Conservation (phyloP, 2,329 filamentous ascomycete species). For the Dactylellina parvicollis region DNA sequence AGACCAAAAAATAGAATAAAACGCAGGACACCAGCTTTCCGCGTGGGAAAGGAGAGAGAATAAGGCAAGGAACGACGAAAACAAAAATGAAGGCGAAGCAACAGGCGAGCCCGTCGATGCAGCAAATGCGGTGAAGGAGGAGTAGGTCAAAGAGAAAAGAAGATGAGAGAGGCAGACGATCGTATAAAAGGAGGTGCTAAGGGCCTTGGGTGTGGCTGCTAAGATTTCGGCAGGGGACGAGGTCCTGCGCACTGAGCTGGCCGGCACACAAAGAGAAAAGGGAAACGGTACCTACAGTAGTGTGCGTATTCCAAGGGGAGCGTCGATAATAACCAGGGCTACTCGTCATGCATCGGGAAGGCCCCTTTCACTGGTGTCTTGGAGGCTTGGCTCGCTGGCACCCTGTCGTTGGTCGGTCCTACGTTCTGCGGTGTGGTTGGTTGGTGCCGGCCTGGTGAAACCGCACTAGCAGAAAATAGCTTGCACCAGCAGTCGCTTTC, state of each 20-base stretch:
- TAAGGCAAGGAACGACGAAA: constrained; percentile 52
- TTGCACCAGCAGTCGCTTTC: constrained; percentile 13
- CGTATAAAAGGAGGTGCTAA: constrained; percentile 40
- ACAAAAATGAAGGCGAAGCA: constrained; percentile 38
- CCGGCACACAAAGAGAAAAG: constrained; percentile 6
- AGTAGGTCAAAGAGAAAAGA: constrained; percentile 16
- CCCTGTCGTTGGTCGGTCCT: constrained; percentile 22
- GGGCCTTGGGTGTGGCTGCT: constrained; percentile 29
- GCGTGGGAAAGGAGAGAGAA: constrained; percentile 51
- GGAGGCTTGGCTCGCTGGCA: not conserved
- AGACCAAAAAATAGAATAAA: constrained; percentile 29
- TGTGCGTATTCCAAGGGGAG: too few species aligned
- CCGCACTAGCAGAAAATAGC: constrained; percentile 36
- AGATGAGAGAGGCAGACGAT: constrained; percentile 43
- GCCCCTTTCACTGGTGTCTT: constrained; percentile 13
- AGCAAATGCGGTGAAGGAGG: constrained; percentile 40
- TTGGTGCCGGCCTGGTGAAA: constrained; percentile 21
- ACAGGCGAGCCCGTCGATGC: constrained; percentile 40
- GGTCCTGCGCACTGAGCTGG: not conserved
- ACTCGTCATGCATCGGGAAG: constrained; percentile 31
- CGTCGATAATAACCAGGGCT: constrained; percentile 13
- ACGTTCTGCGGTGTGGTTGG: constrained; percentile 30
- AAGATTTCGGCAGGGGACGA: not conserved
- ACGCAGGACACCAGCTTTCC: constrained; percentile 49
- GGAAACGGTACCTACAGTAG: constrained; percentile 23